Percentiles rank a stretch among this genome's conserved stretches.
Evolutionary conservation across 1,139 yeast species (phyloP).

Genomic region (Hemisphaericaspora xylofermentans): DNA sequence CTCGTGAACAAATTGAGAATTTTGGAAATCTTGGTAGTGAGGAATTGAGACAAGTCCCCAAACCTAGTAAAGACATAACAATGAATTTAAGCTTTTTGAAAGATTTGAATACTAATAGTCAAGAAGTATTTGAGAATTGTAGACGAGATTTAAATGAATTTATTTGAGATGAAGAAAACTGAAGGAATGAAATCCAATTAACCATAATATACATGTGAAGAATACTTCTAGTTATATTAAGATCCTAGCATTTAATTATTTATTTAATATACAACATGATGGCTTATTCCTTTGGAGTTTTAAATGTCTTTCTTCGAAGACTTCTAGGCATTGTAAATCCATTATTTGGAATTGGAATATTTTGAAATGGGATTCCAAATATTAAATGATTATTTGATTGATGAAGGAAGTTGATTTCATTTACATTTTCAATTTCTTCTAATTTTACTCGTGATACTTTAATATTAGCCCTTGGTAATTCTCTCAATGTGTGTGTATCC

Average conservation of each 20-base stretch:
- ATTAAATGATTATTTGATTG: conserved; percentile 3
- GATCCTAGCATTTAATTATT: background rate
- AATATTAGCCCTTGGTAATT: background rate
- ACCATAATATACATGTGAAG: no score
- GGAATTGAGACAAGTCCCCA: conserved; percentile 11
- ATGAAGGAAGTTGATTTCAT: conserved; percentile 5
- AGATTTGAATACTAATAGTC: conserved; percentile 2
- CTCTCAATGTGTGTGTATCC: no score
- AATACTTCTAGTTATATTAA: no score
- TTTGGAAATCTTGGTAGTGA: conserved; percentile 9
- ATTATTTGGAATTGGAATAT: conserved; percentile 8
- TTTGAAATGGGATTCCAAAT: conserved; percentile 11
- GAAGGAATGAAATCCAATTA: no score
- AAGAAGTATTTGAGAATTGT: conserved; percentile 1
- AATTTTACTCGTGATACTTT: conserved; percentile 4
- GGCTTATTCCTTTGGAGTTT: background rate
- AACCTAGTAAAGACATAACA: conserved; percentile 1
- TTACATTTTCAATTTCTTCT: conserved; percentile 8
- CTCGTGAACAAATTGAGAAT: conserved; percentile 15
- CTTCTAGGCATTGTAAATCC: conserved; percentile 13
- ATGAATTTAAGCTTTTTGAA: conserved; percentile 6
- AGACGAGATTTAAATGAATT: conserved; percentile 1
- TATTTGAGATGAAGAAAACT: no score
- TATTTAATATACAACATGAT: background rate
- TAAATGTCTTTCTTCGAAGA: background rate